A percentile compares a stretch with the other conserved stretches of the same genome.
Evolutionary conservation across 2,329 filamentous ascomycete genomes (phyloP).

Genomic region (Thielaviopsis punctulata): DNA sequence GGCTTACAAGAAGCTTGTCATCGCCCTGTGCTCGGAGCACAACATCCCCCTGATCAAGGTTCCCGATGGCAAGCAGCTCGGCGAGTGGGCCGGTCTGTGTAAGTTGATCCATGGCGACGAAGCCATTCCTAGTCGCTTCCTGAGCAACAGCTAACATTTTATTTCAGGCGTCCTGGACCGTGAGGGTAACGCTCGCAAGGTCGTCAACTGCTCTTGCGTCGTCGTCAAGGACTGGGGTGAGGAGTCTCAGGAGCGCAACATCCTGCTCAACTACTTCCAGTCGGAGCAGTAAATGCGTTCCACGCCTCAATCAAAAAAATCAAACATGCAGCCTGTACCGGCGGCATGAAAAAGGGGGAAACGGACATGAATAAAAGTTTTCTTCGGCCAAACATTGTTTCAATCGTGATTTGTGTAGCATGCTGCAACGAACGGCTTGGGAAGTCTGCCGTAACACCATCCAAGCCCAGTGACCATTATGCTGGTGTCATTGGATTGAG

Average conservation of each 20-base stretch:
- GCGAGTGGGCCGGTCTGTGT: constrained; percentile 99
- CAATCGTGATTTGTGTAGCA: too few species aligned
- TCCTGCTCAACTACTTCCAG: constrained; percentile 99
- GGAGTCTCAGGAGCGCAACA: constrained; percentile 96
- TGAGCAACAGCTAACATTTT: constrained; percentile 17
- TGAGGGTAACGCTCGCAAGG: constrained; percentile 98
- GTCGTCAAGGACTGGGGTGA: constrained; percentile 99
- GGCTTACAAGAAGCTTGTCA: constrained; percentile 99
- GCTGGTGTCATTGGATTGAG: not conserved
- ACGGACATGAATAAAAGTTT: constrained; percentile 9
- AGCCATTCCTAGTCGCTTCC: not conserved
- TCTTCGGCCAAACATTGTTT: constrained; percentile 6
- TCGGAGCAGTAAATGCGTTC: constrained; percentile 47
- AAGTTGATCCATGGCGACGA: constrained; percentile 25
- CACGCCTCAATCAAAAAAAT: constrained; percentile 25
- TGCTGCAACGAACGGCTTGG: too few species aligned
- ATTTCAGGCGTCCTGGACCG: constrained; percentile 81
- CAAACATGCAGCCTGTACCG: constrained; percentile 14
- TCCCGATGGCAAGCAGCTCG: constrained; percentile 97
- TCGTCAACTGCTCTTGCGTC: constrained; percentile 99
- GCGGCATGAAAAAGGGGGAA: constrained; percentile 15
- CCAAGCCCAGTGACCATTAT: too few species aligned
- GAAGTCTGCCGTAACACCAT: too few species aligned
- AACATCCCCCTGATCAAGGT: constrained; percentile 99
- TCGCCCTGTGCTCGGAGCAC: constrained; percentile 97